phyloP scores from a whole-genome alignment of 257 asterid species.

The Gentiana dahurica region DNA sequence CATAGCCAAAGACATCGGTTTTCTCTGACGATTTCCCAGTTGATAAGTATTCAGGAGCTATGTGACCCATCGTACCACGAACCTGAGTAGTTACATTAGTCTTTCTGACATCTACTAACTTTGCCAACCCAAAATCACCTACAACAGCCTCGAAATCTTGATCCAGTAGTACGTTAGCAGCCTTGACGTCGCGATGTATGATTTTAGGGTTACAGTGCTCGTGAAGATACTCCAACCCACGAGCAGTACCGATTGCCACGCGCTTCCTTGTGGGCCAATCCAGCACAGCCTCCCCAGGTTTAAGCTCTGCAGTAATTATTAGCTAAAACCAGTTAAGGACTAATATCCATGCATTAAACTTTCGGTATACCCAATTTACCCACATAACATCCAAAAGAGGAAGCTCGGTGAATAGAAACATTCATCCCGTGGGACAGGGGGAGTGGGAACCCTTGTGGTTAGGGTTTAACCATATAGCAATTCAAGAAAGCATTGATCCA shows the following conservation, averaged over 20 bases:
- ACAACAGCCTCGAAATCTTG: constrained; percentile 93
- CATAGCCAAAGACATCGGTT: constrained; percentile 96
- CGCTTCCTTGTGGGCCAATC: constrained; percentile 79
- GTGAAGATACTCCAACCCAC: constrained; percentile 88
- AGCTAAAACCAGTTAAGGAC: not conserved
- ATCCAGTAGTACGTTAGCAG: constrained; percentile 92
- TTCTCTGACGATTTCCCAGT: constrained; percentile 94
- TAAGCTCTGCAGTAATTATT: constrained; percentile 49
- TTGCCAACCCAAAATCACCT: constrained; percentile 97
- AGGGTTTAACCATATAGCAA: too few relatives aligned
- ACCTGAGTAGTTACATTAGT: constrained; percentile 96
- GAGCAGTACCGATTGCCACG: constrained; percentile 91
- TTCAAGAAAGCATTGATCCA: not conserved
- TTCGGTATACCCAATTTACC: too few relatives aligned
- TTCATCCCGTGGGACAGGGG: too few relatives aligned
- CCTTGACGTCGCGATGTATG: constrained; percentile 93
- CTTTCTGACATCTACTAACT: constrained; percentile 78
- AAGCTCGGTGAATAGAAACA: too few relatives aligned
- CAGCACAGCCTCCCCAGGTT: constrained; percentile 70
- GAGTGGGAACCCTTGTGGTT: too few relatives aligned
- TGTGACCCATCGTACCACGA: constrained; percentile 99
- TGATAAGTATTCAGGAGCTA: constrained; percentile 94
- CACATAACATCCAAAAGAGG: too few relatives aligned
- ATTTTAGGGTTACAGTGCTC: constrained; percentile 95
- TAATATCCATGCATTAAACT: not conserved